These are phyloP conservation scores for Alternaria alternata DNA, from an alignment of 2,329 filamentous ascomycete species.

Conservation along the genomic window DNA sequence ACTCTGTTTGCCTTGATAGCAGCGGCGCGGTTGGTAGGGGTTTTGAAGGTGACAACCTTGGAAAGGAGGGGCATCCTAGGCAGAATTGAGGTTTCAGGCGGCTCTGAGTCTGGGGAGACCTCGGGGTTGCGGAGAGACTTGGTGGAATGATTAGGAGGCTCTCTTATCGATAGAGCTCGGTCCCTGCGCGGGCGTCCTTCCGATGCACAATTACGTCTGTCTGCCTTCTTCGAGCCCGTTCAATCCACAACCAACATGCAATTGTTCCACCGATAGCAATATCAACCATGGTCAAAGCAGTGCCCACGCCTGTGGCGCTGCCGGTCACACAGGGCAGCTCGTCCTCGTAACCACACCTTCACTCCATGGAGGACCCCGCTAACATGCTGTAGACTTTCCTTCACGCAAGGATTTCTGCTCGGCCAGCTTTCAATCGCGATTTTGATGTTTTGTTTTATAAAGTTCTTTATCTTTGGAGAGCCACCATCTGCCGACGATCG, in stretches of 20 bases:
- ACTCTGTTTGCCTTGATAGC: constrained; percentile 33
- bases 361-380: constrained; percentile 25
- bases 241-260: constrained; percentile 13
- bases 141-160: constrained; percentile 16
- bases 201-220: constrained; percentile 16
- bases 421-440: constrained; percentile 93
- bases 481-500: constrained; percentile 83
- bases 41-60: constrained; percentile 25
- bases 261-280: constrained; percentile 13
- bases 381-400: constrained; percentile 71
- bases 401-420: constrained; percentile 91
- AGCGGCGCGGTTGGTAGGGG: constrained; percentile 24
- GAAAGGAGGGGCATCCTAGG: constrained; percentile 26
- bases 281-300: constrained; percentile 25
- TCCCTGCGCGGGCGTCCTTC: constrained; percentile 13
- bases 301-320: constrained; percentile 22
- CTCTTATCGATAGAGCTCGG: constrained; percentile 7
- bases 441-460: constrained; percentile 93
- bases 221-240: neutral
- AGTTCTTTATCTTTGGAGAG: constrained; percentile 99
- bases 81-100: neutral
- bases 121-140: constrained; percentile 8
- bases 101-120: constrained; percentile 2
- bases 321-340: constrained; percentile 26
- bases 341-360: constrained; percentile 24